Evolutionary conservation across 768 basidiomycete genomes (phyloP).

Genomic region (Amanita jacksonii): DNA sequence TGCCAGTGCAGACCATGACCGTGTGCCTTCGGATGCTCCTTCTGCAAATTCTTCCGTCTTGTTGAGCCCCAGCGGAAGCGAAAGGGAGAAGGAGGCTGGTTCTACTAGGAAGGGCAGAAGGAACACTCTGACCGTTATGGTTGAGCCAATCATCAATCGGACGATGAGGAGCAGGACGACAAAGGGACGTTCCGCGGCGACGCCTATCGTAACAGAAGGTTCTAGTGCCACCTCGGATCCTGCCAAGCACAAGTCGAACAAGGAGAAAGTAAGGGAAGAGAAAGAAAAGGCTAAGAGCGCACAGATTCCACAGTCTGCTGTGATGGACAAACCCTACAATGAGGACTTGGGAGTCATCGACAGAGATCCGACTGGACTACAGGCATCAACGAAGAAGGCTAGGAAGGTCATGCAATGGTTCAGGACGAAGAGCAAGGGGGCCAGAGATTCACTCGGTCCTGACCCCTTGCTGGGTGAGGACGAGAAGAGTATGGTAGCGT

Average conservation of each 20-base stretch:
- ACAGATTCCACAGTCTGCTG: not conserved
- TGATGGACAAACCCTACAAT: slow-evolving; percentile 10
- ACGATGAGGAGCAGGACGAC: slow-evolving; percentile 33
- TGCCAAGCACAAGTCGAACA: not conserved
- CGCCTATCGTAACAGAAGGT: slow-evolving; percentile 17
- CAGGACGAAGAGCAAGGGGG: slow-evolving; percentile 55
- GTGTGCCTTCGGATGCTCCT: slow-evolving; percentile 8
- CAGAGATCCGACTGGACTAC: slow-evolving; percentile 28
- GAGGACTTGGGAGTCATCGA: slow-evolving; percentile 20
- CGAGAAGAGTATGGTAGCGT: slow-evolving; percentile 3
- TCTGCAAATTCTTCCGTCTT: slow-evolving; percentile 16
- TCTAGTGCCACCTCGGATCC: slow-evolving; percentile 7
- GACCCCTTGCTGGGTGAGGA: slow-evolving; percentile 15
- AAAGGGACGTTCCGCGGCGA: slow-evolving; percentile 25
- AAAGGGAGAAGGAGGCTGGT: slow-evolving; percentile 15
- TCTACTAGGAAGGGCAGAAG: slow-evolving; percentile 61
- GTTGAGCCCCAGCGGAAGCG: slow-evolving; percentile 16
- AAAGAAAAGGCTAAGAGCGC: slow-evolving; percentile 13
- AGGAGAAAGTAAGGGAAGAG: slow-evolving; percentile 19
- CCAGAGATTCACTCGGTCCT: slow-evolving; percentile 26
- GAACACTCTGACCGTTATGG: slow-evolving; percentile 84
- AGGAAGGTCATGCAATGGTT: slow-evolving; percentile 99
- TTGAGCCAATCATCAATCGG: slow-evolving; percentile 57
- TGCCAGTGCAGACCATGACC: slow-evolving; percentile 17
- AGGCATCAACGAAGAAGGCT: slow-evolving; percentile 78